A percentile compares a stretch with the other conserved stretches of the same genome.
Evolutionary conservation across 352 stramenopile genomes (phyloP).

Genomic region (Elongisporangium senticosum): DNA sequence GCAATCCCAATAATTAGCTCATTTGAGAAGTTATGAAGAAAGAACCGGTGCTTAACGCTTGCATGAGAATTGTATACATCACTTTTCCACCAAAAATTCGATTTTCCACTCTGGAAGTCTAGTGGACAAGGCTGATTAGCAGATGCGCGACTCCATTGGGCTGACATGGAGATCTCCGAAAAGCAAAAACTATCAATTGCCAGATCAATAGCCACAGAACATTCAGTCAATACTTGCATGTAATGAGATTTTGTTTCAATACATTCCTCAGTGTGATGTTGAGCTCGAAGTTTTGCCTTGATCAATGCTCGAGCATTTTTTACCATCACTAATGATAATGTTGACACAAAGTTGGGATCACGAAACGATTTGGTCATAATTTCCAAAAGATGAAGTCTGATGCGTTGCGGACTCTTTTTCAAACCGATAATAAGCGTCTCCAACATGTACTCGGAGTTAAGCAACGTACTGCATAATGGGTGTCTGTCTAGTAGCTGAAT

Average conservation of each 20-base stretch:
- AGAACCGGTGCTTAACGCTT: neutral
- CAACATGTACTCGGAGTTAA: slow-evolving; percentile 29
- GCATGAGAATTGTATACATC: neutral
- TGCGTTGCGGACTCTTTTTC: slow-evolving; percentile 28
- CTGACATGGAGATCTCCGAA: neutral
- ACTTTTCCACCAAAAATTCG: neutral
- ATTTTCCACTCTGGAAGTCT: neutral
- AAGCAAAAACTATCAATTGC: slow-evolving; percentile 36
- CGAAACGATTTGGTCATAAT: slow-evolving; percentile 30
- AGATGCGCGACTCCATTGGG: neutral
- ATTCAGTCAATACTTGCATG: slow-evolving; percentile 54
- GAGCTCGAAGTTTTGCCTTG: slow-evolving; percentile 41
- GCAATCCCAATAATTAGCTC: neutral
- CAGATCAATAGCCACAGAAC: slow-evolving; percentile 47
- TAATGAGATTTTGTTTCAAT: slow-evolving; percentile 56
- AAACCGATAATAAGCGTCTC: slow-evolving; percentile 27
- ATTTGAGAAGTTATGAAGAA: neutral
- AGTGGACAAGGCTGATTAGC: neutral
- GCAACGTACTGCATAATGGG: neutral
- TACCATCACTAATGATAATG: slow-evolving; percentile 7
- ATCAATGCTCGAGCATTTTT: slow-evolving; percentile 36
- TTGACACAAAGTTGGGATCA: neutral
- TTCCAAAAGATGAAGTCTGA: slow-evolving; percentile 33
- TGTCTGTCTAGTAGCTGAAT: neutral
- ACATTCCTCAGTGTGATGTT: slow-evolving; percentile 39